A percentile compares a stretch with the other conserved stretches of the same genome.
These are phyloP conservation scores for Calvatia gigantea DNA, from an alignment of 768 basidiomycete genomes.

Conservation along the genomic window DNA sequence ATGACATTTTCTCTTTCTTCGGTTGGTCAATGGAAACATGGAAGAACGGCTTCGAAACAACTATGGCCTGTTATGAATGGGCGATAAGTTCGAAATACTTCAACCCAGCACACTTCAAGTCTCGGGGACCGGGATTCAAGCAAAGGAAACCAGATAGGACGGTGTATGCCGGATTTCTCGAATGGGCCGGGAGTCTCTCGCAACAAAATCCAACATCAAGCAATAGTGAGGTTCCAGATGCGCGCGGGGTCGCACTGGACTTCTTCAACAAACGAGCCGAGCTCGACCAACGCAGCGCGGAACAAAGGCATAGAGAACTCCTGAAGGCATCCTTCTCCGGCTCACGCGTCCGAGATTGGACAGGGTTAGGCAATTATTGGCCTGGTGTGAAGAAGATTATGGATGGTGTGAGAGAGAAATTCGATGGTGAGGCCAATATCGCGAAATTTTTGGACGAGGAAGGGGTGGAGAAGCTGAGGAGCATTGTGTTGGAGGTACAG, in stretches of 20 bases:
- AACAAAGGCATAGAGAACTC: conserved; percentile 24
- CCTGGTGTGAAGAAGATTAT: conserved; percentile 46
- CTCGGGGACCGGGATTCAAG: conserved; percentile 31
- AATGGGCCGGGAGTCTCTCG: conserved; percentile 35
- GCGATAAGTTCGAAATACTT: conserved; percentile 52
- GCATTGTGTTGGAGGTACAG: conserved; percentile 33
- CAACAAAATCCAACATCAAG: conserved; percentile 2
- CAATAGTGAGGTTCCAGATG: conserved; percentile 17
- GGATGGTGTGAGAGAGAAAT: conserved; percentile 41
- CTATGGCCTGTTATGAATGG: conserved; percentile 57
- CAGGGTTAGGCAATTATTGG: conserved; percentile 40
- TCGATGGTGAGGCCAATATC: conserved; percentile 47
- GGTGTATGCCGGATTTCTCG: conserved; percentile 60
- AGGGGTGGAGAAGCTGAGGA: conserved; percentile 35
- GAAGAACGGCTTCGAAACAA: conserved; percentile 50
- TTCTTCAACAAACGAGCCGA: conserved; percentile 50
- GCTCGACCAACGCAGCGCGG: conserved; percentile 34
- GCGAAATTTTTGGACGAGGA: conserved; percentile 32
- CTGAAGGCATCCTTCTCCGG: conserved; percentile 49
- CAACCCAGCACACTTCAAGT: conserved; percentile 34
- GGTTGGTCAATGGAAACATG: conserved; percentile 52
- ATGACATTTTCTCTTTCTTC: conserved; percentile 51
- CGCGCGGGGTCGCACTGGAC: conserved; percentile 42
- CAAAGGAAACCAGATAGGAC: conserved; percentile 44
- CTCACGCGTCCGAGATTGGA: conserved; percentile 50